These are phyloP conservation scores for Gastrolobium villosum DNA, from an alignment of 306 rosid genomes.

Conservation along the genomic window DNA sequence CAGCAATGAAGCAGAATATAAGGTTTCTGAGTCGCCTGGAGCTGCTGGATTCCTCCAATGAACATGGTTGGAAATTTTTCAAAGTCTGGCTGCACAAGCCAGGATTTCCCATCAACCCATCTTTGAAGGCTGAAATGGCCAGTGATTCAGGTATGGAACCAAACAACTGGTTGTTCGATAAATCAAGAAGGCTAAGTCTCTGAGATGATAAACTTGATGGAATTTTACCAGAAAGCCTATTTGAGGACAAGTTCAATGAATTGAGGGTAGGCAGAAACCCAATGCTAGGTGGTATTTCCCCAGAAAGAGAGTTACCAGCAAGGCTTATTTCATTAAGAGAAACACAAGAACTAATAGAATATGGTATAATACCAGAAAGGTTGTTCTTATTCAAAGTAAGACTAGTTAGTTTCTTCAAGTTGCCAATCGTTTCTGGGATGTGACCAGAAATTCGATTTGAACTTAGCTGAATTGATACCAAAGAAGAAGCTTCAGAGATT, in stretches of 20 bases:
- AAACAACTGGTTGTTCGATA: conserved; percentile 68
- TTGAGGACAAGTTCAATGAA: conserved; percentile 79
- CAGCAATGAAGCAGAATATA: conserved; percentile 61
- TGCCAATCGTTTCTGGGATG: conserved; percentile 73
- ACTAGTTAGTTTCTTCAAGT: conserved; percentile 62
- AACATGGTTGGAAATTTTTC: conserved; percentile 58
- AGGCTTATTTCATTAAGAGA: conserved; percentile 68
- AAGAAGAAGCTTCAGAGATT: conserved; percentile 67
- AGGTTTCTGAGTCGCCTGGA: conserved; percentile 49
- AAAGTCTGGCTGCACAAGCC: conserved; percentile 73
- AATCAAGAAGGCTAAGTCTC: conserved; percentile 81
- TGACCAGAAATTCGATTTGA: conserved; percentile 70
- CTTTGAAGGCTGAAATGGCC: conserved; percentile 66
- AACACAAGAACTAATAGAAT: conserved; percentile 74
- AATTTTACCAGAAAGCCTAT: conserved; percentile 73
- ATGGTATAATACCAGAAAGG: conserved; percentile 75
- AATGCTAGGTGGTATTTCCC: conserved; percentile 68
- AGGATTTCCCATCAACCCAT: conserved; percentile 78
- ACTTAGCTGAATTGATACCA: conserved; percentile 63
- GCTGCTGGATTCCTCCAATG: conserved; percentile 47
- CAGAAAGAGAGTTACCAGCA: conserved; percentile 68
- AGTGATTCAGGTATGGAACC: conserved; percentile 78
- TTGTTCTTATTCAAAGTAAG: conserved; percentile 65
- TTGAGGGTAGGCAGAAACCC: conserved; percentile 76
- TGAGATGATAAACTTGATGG: conserved; percentile 66